phyloP scores from a whole-genome alignment of 164 flowering plant genomes.

The Aristolochia fimbriata region DNA sequence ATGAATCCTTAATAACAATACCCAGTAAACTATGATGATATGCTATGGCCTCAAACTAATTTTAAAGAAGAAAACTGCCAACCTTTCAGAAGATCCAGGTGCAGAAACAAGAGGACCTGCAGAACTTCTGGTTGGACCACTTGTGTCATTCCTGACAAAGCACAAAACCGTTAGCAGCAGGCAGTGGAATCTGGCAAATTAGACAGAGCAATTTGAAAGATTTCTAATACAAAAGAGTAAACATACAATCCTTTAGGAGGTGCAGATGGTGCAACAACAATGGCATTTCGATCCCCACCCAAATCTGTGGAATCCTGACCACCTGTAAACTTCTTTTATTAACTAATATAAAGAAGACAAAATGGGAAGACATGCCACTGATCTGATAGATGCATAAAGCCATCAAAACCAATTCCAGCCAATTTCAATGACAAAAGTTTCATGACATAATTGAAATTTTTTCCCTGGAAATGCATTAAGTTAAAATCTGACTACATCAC shows the following conservation, averaged over 20 bases:
- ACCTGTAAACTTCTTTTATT: conserved; percentile 26
- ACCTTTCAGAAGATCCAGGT: conserved; percentile 73
- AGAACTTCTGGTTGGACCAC: conserved; percentile 38
- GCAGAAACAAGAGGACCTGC: conserved; percentile 33
- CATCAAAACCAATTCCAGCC: too few species aligned
- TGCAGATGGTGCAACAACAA: conserved; percentile 57
- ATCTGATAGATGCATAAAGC: too few species aligned
- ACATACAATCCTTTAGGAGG: conserved; percentile 55
- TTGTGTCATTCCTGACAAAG: conserved; percentile 45
- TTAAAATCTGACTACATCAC: too few species aligned
- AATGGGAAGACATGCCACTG: too few species aligned
- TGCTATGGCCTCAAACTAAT: background rate
- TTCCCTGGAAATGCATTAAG: too few species aligned
- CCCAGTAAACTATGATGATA: background rate
- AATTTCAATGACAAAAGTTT: too few species aligned
- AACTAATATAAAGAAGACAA: too few species aligned
- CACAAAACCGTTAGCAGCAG: background rate
- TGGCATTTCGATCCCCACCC: conserved; percentile 48
- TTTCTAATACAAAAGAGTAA: background rate
- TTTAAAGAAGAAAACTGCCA: background rate
- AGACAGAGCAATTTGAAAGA: background rate
- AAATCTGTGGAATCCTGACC: conserved; percentile 36
- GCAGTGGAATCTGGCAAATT: background rate
- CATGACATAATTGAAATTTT: too few species aligned
- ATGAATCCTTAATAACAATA: background rate